Conservation (phyloP, 495 filamentous ascomycete species). For the Venustampulla echinocandica region DNA sequence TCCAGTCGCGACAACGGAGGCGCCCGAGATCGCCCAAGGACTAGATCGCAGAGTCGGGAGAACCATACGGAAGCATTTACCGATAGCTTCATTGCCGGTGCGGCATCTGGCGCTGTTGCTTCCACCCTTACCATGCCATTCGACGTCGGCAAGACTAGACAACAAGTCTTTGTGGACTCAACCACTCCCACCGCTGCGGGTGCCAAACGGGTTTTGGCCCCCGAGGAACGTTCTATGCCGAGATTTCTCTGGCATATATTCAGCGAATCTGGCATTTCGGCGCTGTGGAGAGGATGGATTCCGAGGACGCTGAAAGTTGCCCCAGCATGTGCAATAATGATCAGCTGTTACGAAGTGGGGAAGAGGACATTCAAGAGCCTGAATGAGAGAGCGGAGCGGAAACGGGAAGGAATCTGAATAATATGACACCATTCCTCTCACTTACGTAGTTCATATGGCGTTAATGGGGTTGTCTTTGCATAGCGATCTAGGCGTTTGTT, state of each 20-base stretch:
- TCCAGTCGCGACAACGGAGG: conserved; percentile 20
- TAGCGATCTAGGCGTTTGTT: conserved; percentile 12
- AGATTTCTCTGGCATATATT: conserved; percentile 83
- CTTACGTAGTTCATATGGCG: conserved; percentile 5
- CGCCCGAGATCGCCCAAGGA: conserved; percentile 30
- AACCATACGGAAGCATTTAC: conserved; percentile 64
- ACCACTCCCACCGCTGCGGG: conserved; percentile 22
- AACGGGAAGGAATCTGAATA: conserved; percentile 11
- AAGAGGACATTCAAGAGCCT: conserved; percentile 77
- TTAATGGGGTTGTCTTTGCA: conserved; percentile 11
- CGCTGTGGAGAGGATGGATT: conserved; percentile 84
- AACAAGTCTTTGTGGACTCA: conserved; percentile 64
- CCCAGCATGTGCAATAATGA: conserved; percentile 99
- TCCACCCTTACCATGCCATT: conserved; percentile 92
- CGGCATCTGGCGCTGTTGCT: conserved; percentile 70
- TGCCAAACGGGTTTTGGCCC: conserved; percentile 32
- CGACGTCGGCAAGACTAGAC: conserved; percentile 93
- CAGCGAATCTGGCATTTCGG: conserved; percentile 66
- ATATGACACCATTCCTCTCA: conserved; percentile 5
- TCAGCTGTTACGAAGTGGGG: conserved; percentile 91
- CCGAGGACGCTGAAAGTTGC: conserved; percentile 90
- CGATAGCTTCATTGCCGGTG: conserved; percentile 84
- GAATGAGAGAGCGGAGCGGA: conserved; percentile 52
- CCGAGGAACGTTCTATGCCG: conserved; percentile 66
- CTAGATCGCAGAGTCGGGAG: conserved; percentile 40